Evolutionary conservation across 768 basidiomycete genomes (phyloP).

Genomic region (Amylocystis lapponica): DNA sequence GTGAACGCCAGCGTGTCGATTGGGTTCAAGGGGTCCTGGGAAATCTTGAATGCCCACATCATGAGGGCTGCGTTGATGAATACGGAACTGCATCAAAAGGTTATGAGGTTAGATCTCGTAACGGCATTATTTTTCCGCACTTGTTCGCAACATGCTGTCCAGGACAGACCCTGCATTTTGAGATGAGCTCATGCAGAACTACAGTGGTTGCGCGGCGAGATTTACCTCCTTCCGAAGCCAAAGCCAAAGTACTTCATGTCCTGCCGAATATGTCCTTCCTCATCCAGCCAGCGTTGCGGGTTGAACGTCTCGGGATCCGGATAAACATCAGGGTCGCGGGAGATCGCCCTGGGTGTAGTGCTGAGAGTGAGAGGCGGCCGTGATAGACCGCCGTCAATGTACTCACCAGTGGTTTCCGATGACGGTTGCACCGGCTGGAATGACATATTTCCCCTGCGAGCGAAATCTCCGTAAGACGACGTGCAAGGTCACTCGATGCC

Average conservation of each 20-base stretch:
- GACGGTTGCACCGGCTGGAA: constrained; percentile 35
- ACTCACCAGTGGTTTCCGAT: constrained; percentile 33
- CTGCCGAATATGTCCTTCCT: constrained; percentile 6
- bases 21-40: constrained; percentile 42
- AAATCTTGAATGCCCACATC: constrained; percentile 59
- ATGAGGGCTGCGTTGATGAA: constrained; percentile 61
- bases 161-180: constrained; percentile 54
- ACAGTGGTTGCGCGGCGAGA: neutral
- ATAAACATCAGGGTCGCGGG: constrained; percentile 25
- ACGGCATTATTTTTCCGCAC: constrained; percentile 9
- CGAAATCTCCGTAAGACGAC: neutral
- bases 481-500: neutral
- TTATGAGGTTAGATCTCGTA: neutral
- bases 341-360: constrained; percentile 6
- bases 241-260: constrained; percentile 6
- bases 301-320: constrained; percentile 39
- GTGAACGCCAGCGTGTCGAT: constrained; percentile 60
- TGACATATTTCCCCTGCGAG: constrained; percentile 29
- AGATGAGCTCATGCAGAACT: neutral
- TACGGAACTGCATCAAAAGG: constrained; percentile 43
- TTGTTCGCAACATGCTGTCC: constrained; percentile 51
- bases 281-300: constrained; percentile 40
- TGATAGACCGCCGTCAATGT: neutral
- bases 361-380: neutral
- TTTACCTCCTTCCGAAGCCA: constrained; percentile 25